Evolutionary conservation across 768 basidiomycete genomes (phyloP).

Genomic region (Suillus sp.): DNA sequence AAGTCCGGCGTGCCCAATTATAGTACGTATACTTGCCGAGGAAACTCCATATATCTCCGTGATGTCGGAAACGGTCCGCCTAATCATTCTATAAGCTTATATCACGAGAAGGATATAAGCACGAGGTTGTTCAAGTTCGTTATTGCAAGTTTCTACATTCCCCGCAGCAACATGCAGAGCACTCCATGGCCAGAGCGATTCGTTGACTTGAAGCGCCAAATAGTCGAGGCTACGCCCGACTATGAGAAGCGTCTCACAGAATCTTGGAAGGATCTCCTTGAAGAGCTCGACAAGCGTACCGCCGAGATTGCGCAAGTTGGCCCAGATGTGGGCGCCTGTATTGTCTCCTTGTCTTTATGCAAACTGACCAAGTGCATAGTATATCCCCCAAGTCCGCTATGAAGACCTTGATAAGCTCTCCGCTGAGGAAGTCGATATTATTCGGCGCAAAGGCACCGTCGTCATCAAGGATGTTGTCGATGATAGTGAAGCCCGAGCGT

Average conservation of each 20-base stretch:
- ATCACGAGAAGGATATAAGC: slow-evolving; percentile 16
- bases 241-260: slow-evolving; percentile 45
- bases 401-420: slow-evolving; percentile 51
- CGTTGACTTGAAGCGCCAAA: slow-evolving; percentile 57
- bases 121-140: slow-evolving; percentile 7
- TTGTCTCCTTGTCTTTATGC: neutral
- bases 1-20: neutral
- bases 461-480: slow-evolving; percentile 65
- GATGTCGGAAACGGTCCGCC: slow-evolving; percentile 10
- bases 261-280: slow-evolving; percentile 63
- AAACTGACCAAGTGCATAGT: slow-evolving; percentile 37
- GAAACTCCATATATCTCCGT: slow-evolving; percentile 5
- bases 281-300: slow-evolving; percentile 49
- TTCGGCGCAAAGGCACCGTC: slow-evolving; percentile 60
- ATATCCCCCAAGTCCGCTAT: slow-evolving; percentile 65
- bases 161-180: slow-evolving; percentile 11
- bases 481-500: slow-evolving; percentile 52
- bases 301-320: slow-evolving; percentile 50
- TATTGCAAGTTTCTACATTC: neutral
- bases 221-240: slow-evolving; percentile 49
- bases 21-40: neutral
- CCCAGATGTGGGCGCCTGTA: slow-evolving; percentile 44
- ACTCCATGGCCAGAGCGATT: slow-evolving; percentile 44
- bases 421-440: slow-evolving; percentile 46
- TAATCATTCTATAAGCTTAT: neutral